Evolutionary conservation across 1,139 yeast genomes (phyloP), one percentile per base, ranked within the genome.

Genomic region (Yamadazyma blattariae): DNA sequence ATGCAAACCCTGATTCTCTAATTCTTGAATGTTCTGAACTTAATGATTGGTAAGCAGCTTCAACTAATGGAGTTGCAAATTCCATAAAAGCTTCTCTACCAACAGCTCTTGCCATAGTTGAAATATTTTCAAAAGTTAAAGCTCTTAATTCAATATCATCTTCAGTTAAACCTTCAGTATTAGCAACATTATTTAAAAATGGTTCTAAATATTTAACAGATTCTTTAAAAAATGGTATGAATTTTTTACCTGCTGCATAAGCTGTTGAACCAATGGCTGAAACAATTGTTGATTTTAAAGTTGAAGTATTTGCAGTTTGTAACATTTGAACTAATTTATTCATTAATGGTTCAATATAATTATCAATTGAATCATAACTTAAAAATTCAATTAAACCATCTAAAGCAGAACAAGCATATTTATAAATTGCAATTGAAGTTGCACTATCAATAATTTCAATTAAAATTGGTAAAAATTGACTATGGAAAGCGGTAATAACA

Each of bases 211-310:
- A 77, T 56, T 82, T 79, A 50, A 92, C 79, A 34, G 97, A 85
- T 46, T 79, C 77, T 56, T 80, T 77, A 63, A 90, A 90, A 69
- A 74, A 92, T 42, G 97, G 97, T 44, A 76, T 69, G 64, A 87
- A 92, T 27, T 84, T 76, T 52, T 82, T 82, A 61, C 97, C 96
- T 35, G 96, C 81, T 37, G 98, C 95, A 54, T 83, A 89, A 27
- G 98, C 98, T 42, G 96, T 88, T 26, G 97, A 89, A 38, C 97
- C 97, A 56, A 92, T 86, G 25, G 97, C 97, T 38, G 96, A 86
- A 40, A 92, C 96, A 53, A 92, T 86, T 36, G 95, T 86, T 33
- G 92, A 75, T 67, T 85, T 87, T 57, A 92, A 76, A 31, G 84
- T 74, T 5, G 81, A 70, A 25, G 88, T 70, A 48, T 77, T 74